phyloP scores from a whole-genome alignment of 148 eudicot genomes.

The Selenicereus undatus region DNA sequence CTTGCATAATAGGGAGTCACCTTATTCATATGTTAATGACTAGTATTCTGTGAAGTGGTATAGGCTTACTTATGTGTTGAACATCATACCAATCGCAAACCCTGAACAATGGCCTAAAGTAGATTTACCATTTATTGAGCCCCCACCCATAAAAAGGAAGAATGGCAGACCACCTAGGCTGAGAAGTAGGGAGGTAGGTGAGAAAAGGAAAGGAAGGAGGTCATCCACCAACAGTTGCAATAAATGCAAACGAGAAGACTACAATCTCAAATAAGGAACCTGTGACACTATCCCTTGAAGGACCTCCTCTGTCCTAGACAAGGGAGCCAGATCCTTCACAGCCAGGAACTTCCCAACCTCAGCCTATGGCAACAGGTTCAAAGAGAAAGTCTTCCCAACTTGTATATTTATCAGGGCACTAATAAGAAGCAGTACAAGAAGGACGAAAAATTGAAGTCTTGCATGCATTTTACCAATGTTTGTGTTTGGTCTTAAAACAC shows the following conservation, averaged over 20 bases:
- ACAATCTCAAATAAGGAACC: neutral
- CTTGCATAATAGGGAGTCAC: neutral
- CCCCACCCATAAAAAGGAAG: neutral
- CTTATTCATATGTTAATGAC: neutral
- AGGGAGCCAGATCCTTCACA: too few relatives aligned
- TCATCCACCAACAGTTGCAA: neutral
- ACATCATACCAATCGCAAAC: neutral
- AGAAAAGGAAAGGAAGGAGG: neutral
- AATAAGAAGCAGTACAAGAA: too few relatives aligned
- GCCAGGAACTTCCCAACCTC: too few relatives aligned
- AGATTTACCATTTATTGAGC: neutral
- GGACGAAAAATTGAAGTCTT: too few relatives aligned
- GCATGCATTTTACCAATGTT: too few relatives aligned
- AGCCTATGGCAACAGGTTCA: too few relatives aligned
- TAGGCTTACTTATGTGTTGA: neutral
- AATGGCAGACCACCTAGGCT: neutral
- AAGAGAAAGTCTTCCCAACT: too few relatives aligned
- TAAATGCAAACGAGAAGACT: neutral
- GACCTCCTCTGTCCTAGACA: too few relatives aligned
- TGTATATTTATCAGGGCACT: too few relatives aligned
- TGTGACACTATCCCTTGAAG: too few relatives aligned
- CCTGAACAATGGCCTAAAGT: neutral
- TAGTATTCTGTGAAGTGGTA: neutral
- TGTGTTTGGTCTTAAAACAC: too few relatives aligned
- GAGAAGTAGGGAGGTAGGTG: neutral